A percentile compares a stretch with the other conserved stretches of the same genome.
Conservation (phyloP, 2,329 filamentous ascomycete genomes). For the Ascocoryne sarcoides region DNA sequence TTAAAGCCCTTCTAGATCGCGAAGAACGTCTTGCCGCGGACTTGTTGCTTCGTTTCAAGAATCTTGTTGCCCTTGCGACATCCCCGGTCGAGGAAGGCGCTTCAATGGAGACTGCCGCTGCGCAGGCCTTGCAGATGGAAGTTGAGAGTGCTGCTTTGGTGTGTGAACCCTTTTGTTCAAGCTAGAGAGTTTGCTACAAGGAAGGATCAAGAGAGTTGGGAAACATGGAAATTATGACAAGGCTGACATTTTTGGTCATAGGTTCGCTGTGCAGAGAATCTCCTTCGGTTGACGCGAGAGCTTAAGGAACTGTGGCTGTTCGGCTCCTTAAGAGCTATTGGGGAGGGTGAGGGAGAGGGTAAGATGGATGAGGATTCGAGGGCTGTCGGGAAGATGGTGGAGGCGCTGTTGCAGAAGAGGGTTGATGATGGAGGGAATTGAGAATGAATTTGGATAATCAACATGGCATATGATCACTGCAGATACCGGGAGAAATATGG, state of each 20-base stretch:
- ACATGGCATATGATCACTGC: neutral
- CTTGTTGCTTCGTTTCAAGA: slow-evolving; percentile 37
- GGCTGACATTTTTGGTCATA: slow-evolving; percentile 5
- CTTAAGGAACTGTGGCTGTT: slow-evolving; percentile 43
- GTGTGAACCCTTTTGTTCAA: slow-evolving; percentile 1
- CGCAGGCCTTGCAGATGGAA: slow-evolving; percentile 26
- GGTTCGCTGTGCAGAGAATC: slow-evolving; percentile 31
- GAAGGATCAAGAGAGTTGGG: no score
- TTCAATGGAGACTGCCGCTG: slow-evolving; percentile 25
- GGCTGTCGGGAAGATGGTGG: slow-evolving; percentile 23
- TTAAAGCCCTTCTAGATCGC: slow-evolving; percentile 32
- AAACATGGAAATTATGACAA: neutral
- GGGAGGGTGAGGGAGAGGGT: slow-evolving; percentile 33
- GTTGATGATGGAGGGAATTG: neutral
- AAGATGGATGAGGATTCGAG: slow-evolving; percentile 33
- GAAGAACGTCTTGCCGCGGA: slow-evolving; percentile 37
- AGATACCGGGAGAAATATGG: neutral
- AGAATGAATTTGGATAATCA: neutral
- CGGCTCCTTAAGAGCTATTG: slow-evolving; percentile 37
- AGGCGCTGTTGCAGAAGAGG: slow-evolving; percentile 13
- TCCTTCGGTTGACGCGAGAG: slow-evolving; percentile 38
- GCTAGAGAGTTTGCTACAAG: no score
- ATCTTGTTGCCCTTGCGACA: slow-evolving; percentile 30
- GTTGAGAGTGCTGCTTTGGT: slow-evolving; percentile 27
- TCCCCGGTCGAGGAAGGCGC: slow-evolving; percentile 22